These are phyloP conservation scores for Pneumocystis jirovecii DNA, from an alignment of 1,139 yeast species.

Conservation along the genomic window DNA sequence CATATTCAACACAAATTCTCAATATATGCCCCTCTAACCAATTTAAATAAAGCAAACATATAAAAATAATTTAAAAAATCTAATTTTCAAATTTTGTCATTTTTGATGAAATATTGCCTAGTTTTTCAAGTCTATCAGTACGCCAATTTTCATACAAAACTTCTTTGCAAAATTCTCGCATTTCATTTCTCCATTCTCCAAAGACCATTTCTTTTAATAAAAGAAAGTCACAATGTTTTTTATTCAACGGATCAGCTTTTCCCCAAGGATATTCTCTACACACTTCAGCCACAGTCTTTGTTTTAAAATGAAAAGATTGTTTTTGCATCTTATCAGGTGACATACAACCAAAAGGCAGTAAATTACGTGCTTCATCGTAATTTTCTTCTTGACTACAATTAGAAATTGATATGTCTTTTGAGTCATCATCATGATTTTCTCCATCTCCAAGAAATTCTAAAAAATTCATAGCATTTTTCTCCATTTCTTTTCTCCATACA, in stretches of 20 bases:
- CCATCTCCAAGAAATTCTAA: not conserved
- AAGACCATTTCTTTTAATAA: not conserved
- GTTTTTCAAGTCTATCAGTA: not conserved
- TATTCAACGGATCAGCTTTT: not conserved
- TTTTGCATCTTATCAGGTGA: not conserved
- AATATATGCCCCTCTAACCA: not conserved
- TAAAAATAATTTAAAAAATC: not conserved
- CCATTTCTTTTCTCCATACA: not conserved
- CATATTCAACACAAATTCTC: not conserved
- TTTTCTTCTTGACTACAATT: not conserved
- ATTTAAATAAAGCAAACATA: not conserved
- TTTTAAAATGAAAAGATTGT: not conserved
- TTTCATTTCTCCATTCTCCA: slow-evolving; percentile 2
- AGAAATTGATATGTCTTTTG: not conserved
- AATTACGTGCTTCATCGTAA: not conserved
- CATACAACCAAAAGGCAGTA: not conserved
- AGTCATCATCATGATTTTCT: not conserved
- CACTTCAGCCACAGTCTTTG: not conserved
- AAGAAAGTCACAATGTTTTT: not conserved
- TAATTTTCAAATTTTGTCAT: not conserved
- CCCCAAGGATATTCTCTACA: slow-evolving; percentile 1
- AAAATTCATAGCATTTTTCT: not conserved
- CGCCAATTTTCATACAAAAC: slow-evolving; percentile 1
- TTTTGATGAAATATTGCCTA: not conserved
- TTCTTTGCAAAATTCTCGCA: not conserved